Evolutionary conservation across 108 stramenopile genomes (phyloP).

Genomic region (Asterionellopsis glacialis): DNA sequence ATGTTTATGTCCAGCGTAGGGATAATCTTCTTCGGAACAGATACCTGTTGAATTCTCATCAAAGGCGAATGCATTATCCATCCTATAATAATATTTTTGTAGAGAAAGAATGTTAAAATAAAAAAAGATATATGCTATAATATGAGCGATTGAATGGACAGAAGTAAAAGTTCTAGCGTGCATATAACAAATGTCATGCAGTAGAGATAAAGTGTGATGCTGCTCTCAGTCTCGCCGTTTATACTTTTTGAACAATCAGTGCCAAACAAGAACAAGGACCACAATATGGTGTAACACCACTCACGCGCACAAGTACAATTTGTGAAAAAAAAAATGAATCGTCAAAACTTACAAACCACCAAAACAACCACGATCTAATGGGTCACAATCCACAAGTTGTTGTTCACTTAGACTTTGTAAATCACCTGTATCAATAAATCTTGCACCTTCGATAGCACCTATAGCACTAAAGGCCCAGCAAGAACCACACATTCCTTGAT

Average conservation of each 20-base stretch:
- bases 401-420: constrained; percentile 78
- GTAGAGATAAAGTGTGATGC: too few species aligned
- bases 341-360: constrained; percentile 55
- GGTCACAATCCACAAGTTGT: constrained; percentile 88
- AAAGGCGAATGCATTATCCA: constrained; percentile 87
- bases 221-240: too few species aligned
- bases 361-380: constrained; percentile 71
- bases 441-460: constrained; percentile 85
- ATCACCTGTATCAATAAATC: constrained; percentile 66
- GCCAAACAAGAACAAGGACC: too few species aligned
- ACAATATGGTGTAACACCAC: background rate
- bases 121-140: too few species aligned
- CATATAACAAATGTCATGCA: background rate
- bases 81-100: constrained; percentile 14
- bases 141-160: too few species aligned
- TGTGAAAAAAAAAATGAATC: background rate
- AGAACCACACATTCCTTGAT: constrained; percentile 87
- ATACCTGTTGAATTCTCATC: constrained; percentile 65
- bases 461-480: constrained; percentile 94
- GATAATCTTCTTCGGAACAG: constrained; percentile 83
- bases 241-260: background rate
- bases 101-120: too few species aligned
- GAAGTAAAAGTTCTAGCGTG: too few species aligned
- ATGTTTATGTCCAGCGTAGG: constrained; percentile 52
- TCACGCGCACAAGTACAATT: background rate